These are phyloP conservation scores for Colletotrichum sp. DNA, from an alignment of 2,329 filamentous ascomycete species.

Conservation along the genomic window DNA sequence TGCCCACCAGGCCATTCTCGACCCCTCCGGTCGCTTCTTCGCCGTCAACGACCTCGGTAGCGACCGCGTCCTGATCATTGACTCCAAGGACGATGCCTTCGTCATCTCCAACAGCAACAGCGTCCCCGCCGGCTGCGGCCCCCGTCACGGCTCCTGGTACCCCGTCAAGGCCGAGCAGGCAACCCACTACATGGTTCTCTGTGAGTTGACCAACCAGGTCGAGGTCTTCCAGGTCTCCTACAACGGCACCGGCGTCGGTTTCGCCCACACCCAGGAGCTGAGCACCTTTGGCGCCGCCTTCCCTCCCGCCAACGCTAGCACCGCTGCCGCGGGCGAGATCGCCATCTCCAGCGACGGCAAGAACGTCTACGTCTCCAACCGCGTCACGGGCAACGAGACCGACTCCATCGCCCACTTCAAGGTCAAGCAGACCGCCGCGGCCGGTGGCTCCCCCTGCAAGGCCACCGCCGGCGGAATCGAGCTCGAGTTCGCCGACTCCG, in stretches of 20 bases:
- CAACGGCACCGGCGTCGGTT: constrained; percentile 35
- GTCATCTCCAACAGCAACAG: constrained; percentile 37
- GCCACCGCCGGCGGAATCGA: constrained; percentile 29
- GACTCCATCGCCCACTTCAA: constrained; percentile 56
- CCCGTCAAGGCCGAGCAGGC: constrained; percentile 33
- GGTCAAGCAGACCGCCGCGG: constrained; percentile 27
- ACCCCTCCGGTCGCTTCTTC: constrained; percentile 55
- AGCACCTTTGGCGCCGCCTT: constrained; percentile 38
- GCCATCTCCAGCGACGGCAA: constrained; percentile 43
- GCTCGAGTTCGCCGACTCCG: constrained; percentile 37
- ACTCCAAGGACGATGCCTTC: constrained; percentile 46
- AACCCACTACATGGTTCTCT: constrained; percentile 52
- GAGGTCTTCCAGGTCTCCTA: constrained; percentile 48
- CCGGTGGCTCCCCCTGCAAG: constrained; percentile 25
- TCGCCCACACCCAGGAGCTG: constrained; percentile 41
- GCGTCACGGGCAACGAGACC: constrained; percentile 46
- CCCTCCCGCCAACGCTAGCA: constrained; percentile 37
- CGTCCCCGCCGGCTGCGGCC: constrained; percentile 48
- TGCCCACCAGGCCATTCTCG: constrained; percentile 54
- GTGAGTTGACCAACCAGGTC: constrained; percentile 51
- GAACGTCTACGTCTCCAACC: constrained; percentile 58
- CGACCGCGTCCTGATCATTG: constrained; percentile 51
- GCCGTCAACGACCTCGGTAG: constrained; percentile 55
- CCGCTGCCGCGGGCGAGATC: constrained; percentile 51
- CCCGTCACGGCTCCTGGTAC: constrained; percentile 57